Percentiles rank a stretch among this genome's conserved stretches.
These are phyloP conservation scores for Camelina neglecta DNA, from an alignment of 345 rosid genomes.

Conservation along the genomic window DNA sequence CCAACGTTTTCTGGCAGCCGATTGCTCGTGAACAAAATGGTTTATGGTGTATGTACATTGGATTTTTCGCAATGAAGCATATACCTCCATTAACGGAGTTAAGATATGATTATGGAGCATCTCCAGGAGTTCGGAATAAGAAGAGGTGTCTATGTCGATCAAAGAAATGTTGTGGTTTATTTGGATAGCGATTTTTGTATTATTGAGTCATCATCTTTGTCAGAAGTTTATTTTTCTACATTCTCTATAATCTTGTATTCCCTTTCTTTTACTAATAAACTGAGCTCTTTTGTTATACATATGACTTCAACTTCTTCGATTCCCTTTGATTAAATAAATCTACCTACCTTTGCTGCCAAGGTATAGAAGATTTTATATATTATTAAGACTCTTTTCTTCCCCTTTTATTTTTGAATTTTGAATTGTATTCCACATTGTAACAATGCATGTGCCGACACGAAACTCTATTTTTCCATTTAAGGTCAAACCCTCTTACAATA, in stretches of 20 bases:
- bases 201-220: neutral
- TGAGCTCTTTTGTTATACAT: neutral
- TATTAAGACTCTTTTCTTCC: too few species aligned
- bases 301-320: too few species aligned
- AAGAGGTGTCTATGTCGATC: slow-evolving; percentile 64
- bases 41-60: slow-evolving; percentile 41
- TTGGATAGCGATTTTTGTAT: slow-evolving; percentile 20
- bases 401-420: too few species aligned
- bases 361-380: too few species aligned
- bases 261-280: neutral
- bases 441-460: too few species aligned
- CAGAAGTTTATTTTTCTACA: too few species aligned
- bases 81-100: slow-evolving; percentile 62
- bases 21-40: slow-evolving; percentile 43
- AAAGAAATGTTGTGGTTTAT: slow-evolving; percentile 57
- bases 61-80: slow-evolving; percentile 48
- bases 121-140: slow-evolving; percentile 13
- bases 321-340: too few species aligned
- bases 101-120: slow-evolving; percentile 51
- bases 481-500: too few species aligned
- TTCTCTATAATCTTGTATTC: neutral
- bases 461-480: too few species aligned
- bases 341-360: too few species aligned
- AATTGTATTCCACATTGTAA: too few species aligned
- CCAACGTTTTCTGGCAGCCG: slow-evolving; percentile 78